phyloP scores from a whole-genome alignment of 495 filamentous ascomycete species.

The Tuber melanosporum region DNA sequence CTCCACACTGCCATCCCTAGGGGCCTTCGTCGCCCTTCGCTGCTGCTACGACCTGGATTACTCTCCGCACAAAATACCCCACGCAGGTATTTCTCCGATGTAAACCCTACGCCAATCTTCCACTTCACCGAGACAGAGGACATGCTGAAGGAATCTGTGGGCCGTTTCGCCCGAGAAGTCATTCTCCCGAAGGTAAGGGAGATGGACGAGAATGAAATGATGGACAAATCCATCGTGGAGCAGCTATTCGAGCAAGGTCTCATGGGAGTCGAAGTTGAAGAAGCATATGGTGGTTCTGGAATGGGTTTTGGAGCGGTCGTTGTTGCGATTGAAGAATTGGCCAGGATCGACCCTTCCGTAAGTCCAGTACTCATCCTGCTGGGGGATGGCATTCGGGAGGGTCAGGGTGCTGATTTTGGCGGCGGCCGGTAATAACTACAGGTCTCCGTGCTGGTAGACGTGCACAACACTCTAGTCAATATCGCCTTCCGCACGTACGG shows the following conservation, averaged over 20 bases:
- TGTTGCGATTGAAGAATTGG: conserved; percentile 93
- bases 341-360: conserved; percentile 88
- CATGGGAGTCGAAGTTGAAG: conserved; percentile 96
- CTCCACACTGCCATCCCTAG: conserved; percentile 24
- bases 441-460: conserved; percentile 40
- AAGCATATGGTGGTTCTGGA: conserved; percentile 90
- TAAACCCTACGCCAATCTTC: conserved; percentile 79
- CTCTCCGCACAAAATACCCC: conserved; percentile 12
- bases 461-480: conserved; percentile 94
- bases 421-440: conserved; percentile 10
- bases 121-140: conserved; percentile 86
- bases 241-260: conserved; percentile 94
- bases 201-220: conserved; percentile 94
- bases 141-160: conserved; percentile 80
- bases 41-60: conserved; percentile 12
- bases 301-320: conserved; percentile 99
- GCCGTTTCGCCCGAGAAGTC: conserved; percentile 80
- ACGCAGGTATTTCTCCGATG: conserved; percentile 33
- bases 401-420: neutral
- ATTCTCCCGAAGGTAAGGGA: conserved; percentile 89
- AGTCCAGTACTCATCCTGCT: conserved; percentile 49
- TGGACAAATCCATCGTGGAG: conserved; percentile 84
- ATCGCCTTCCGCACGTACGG: conserved; percentile 85
- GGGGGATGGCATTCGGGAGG: neutral
- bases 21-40: conserved; percentile 14